Base-by-base conservation (phyloP, 2,329 filamentous ascomycete species). In the Magnaporthiopsis poae region DNA sequence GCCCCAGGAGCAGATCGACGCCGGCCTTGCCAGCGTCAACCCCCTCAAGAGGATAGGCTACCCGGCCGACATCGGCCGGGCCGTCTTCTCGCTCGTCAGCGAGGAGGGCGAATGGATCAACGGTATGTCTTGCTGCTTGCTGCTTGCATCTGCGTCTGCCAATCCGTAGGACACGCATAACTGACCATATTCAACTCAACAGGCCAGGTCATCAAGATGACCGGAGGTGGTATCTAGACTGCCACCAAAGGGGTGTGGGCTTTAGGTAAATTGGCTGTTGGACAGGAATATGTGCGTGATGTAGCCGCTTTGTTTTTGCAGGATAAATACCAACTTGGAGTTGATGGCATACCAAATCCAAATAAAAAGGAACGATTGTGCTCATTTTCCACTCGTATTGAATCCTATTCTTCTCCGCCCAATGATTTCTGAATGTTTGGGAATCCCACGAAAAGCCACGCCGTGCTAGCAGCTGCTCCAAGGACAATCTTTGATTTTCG, bases 101-200 rank as follows among this genome's bases (percentile, higher is more conserved):
- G 79, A 81, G 8, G 86, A 86, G 72, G 83, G 83, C 67, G 84
- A 87, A 75, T 88, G 86, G 86, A 84, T 88, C 73, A 88, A 88
- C 73, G 86, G 85, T 86, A 69, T 74, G 82, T 74, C 25, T 61
- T 52, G 46, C 3, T 63, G 4, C 25, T 61, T 52, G 46, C 3
- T 63, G 4, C 9, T 39, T 29, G 7, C 2, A 56, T 21, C 18
- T 11, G 1, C 13, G 18, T 36, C 29, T 46, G 36, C 13, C 27
- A 35, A 21, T 29, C 7, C 0, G 1, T 8, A 35, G 39, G 39
- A 35, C 13, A 5, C 21, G 21, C 60, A 1, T n/a, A 39, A 21
- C 63, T 61, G 31, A 52, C 29, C 62, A 5, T 59, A 31, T 36
- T 65, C 61, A 18, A 65, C 5, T 59, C 29, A 64, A 62, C 62